Base-by-base conservation (phyloP, 2,329 filamentous ascomycete species). In the Pleoardoris graminearum region DNA sequence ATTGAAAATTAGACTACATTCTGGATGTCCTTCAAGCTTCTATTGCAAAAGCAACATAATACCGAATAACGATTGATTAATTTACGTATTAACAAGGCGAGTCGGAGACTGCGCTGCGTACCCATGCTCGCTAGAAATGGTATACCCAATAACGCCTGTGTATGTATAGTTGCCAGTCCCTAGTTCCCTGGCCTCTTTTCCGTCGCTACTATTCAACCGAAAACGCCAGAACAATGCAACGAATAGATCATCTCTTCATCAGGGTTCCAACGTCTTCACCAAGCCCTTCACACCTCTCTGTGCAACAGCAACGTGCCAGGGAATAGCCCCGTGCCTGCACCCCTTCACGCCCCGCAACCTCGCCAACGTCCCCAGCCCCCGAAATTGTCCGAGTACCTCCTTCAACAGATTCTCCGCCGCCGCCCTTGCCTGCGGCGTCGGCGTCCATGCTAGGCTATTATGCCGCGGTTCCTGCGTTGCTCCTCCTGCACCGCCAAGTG, bases 231-330 rank as follows among this genome's bases (percentile, higher is more conserved):
- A 42, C 16, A n/a, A 11, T 27, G 33, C 7, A 36, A 33, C 11
- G 17, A n/a, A n/a, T n/a, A n/a, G n/a, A 32, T 7, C n/a, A 5
- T 22, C 10, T 12, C 7, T 22, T 4, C 3, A 21, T 32, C 36
- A 47, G 11, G 17, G 4, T 1, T 45, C 41, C 10, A 50, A 14
- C 38, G 39, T 44, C 37, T 37, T 59, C 25, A 62, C 65, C 66
- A 93, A 71, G 17, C 82, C 86, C 67, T 83, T 78, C 3, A 85
- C 85, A 2, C 83, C 87, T 73, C 87, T 87, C 71, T 88, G 82
- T 2, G 85, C 88, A 16, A 83, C 86, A 11, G 85, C 86, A 54
- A 93, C 77, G 77, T 93, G 90, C 87, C 89, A 90, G 16, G 90
- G 90, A 62, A 88, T 76, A n/a, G 85, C 79, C 14, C 75, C 75